phyloP scores from a whole-genome alignment of 2,329 filamentous ascomycete species.

The Curvularia spicifera region DNA sequence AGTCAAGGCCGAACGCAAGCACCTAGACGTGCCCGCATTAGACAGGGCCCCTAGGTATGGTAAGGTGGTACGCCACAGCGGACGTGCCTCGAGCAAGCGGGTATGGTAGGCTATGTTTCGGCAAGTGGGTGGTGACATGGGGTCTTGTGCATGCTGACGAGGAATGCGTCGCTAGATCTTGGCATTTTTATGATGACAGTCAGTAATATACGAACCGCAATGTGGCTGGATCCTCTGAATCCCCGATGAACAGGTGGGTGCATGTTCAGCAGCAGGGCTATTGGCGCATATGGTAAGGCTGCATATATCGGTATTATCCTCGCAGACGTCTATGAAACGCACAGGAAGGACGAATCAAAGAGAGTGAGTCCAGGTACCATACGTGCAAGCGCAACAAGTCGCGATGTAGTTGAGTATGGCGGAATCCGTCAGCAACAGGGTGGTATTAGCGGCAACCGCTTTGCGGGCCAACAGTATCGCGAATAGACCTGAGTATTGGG shows the following conservation, averaged over 20 bases:
- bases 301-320: not conserved
- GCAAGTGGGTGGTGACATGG: constrained; percentile 33
- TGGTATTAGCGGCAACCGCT: not conserved
- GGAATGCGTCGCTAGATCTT: constrained; percentile 18
- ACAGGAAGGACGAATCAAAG: too few species aligned
- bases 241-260: constrained; percentile 28
- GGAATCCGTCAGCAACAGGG: constrained; percentile 1
- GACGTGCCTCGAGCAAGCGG: constrained; percentile 30
- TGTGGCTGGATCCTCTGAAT: constrained; percentile 35
- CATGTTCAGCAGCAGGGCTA: constrained; percentile 16
- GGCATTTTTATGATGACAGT: constrained; percentile 19
- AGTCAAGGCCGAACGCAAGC: constrained; percentile 26
- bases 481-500: constrained; percentile 16
- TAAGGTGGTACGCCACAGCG: constrained; percentile 23
- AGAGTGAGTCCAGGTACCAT: too few species aligned
- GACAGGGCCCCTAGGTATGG: constrained; percentile 20
- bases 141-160: constrained; percentile 40
- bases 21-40: constrained; percentile 20
- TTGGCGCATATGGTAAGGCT: not conserved
- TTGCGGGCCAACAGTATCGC: constrained; percentile 17
- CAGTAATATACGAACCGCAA: constrained; percentile 16
- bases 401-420: not conserved
- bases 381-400: not conserved
- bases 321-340: too few species aligned
- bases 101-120: constrained; percentile 40